Percentiles rank a stretch among this genome's conserved stretches.
Conservation (phyloP, 2,329 filamentous ascomycete species). For the Fusarium tuaranense region DNA sequence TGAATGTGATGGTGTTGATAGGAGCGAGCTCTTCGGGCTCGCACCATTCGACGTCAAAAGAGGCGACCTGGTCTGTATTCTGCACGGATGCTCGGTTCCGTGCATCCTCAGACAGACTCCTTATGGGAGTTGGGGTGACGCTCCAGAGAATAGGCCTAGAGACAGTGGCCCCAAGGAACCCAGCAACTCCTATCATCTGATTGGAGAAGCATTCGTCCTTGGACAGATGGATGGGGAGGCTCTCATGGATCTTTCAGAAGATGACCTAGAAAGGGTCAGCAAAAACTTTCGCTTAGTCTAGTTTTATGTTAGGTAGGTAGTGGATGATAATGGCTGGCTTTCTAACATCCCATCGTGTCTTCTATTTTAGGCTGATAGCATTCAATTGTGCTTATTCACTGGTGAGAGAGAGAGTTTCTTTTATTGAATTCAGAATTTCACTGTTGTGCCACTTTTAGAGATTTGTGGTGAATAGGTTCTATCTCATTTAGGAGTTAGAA, state of each 20-base stretch:
- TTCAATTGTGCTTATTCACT: no score
- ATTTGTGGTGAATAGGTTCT: no score
- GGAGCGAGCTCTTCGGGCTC: not conserved
- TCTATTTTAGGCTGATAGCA: no score
- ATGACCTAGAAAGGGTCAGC: not conserved
- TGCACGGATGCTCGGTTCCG: not conserved
- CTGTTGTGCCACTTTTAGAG: no score
- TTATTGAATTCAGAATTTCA: no score
- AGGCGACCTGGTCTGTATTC: not conserved
- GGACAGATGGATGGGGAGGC: not conserved
- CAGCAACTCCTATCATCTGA: not conserved
- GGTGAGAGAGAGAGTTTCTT: no score
- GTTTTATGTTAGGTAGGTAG: not conserved
- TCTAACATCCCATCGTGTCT: no score
- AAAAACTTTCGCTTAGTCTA: not conserved
- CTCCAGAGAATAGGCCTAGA: not conserved
- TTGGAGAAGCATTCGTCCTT: not conserved
- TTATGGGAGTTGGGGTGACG: not conserved
- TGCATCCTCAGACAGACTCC: not conserved
- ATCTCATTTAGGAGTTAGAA: no score
- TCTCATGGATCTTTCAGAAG: not conserved
- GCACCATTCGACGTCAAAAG: fast-evolving
- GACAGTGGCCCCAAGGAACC: not conserved
- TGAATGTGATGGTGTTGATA: not conserved
- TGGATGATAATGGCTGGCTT: no score